A percentile compares a stretch with the other conserved stretches of the same genome.
These are phyloP conservation scores for Cystobasidium onofrii DNA, from an alignment of 768 basidiomycete species.

Conservation along the genomic window DNA sequence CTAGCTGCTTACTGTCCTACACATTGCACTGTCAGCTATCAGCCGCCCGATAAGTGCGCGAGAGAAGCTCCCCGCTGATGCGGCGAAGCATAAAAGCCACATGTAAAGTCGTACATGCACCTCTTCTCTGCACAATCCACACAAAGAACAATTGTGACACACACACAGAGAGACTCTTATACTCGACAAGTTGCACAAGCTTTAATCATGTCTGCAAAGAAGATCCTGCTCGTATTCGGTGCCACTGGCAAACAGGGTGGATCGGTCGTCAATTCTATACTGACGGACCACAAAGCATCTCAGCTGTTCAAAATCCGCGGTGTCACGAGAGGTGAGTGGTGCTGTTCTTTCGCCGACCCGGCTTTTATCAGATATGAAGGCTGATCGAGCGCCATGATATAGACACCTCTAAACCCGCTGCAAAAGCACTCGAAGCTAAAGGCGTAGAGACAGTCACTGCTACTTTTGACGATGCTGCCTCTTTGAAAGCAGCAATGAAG, in stretches of 20 bases:
- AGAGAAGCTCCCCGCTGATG: too few relatives aligned
- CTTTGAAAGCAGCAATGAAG: neutral
- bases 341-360: too few relatives aligned
- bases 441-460: constrained; percentile 3
- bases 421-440: constrained; percentile 5
- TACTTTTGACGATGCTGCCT: neutral
- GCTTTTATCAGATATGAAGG: too few relatives aligned
- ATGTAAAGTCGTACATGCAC: too few relatives aligned
- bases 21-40: too few relatives aligned
- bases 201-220: neutral
- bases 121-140: too few relatives aligned
- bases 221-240: neutral
- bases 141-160: too few relatives aligned
- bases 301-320: constrained; percentile 2
- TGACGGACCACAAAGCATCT: neutral
- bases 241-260: neutral
- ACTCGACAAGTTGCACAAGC: too few relatives aligned
- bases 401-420: constrained; percentile 5
- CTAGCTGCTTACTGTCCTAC: too few relatives aligned
- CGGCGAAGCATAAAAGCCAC: too few relatives aligned
- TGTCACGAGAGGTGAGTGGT: neutral
- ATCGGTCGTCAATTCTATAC: neutral
- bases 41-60: too few relatives aligned
- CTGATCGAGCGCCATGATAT: neutral
- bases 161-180: too few relatives aligned